phyloP scores from a whole-genome alignment of 805 yeast species.

The Grigorovia jiainica region DNA sequence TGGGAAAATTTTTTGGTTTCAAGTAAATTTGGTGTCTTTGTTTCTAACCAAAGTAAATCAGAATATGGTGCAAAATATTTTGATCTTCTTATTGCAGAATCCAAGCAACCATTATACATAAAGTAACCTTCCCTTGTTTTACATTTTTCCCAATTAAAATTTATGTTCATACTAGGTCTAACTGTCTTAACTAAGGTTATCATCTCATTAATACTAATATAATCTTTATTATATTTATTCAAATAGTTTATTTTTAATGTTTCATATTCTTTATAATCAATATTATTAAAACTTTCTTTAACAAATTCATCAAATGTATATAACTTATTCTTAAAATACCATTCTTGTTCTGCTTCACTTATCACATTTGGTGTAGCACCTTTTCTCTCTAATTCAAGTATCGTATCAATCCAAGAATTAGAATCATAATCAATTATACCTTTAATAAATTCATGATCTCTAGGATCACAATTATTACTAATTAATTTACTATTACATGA shows the following conservation, averaged over 20 bases:
- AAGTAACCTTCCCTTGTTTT: conserved; percentile 51
- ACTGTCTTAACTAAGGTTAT: conserved; percentile 17
- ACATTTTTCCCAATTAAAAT: conserved; percentile 53
- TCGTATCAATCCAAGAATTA: conserved; percentile 37
- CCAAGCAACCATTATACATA: conserved; percentile 40
- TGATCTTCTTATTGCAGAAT: conserved; percentile 45
- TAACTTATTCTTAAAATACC: conserved; percentile 36
- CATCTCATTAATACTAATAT: conserved; percentile 17
- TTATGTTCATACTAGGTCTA: conserved; percentile 28
- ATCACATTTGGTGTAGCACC: conserved; percentile 31
- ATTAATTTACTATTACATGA: conserved; percentile 46
- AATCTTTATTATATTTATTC: conserved; percentile 17
- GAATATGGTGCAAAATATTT: conserved; percentile 48
- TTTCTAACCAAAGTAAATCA: conserved; percentile 54
- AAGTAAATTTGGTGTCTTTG: conserved; percentile 45
- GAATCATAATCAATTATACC: conserved; percentile 31
- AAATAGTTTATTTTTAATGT: conserved; percentile 12
- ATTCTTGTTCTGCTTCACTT: conserved; percentile 34
- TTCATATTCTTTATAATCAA: conserved; percentile 21
- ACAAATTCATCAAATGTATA: conserved; percentile 46
- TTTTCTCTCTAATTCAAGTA: conserved; percentile 35
- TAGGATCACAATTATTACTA: conserved; percentile 43
- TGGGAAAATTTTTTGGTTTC: conserved; percentile 42
- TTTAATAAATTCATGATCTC: conserved; percentile 46
- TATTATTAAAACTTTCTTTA: conserved; percentile 14